These are phyloP conservation scores for Colletotrichum orbiculare DNA, from an alignment of 2,329 filamentous ascomycete species.

Conservation along the genomic window DNA sequence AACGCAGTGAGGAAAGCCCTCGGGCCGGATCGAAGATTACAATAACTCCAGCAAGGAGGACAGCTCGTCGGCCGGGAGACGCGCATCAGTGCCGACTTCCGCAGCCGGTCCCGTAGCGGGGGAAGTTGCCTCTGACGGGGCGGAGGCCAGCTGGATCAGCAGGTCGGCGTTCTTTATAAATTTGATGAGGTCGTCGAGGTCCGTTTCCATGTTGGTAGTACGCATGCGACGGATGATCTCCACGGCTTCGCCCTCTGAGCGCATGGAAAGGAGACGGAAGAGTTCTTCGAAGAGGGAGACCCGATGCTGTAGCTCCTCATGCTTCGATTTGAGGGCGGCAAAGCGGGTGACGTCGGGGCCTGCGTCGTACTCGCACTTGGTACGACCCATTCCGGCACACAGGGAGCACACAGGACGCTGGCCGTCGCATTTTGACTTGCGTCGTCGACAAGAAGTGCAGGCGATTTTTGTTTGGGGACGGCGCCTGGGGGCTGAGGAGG, in stretches of 20 bases:
- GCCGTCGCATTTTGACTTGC: constrained; percentile 37
- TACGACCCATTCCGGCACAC: constrained; percentile 34
- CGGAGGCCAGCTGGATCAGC: constrained; percentile 30
- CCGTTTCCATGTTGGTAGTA: constrained; percentile 26
- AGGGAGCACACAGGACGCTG: constrained; percentile 35
- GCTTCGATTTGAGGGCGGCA: constrained; percentile 33
- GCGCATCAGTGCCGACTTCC: not conserved
- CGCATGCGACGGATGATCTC: constrained; percentile 36
- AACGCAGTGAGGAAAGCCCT: constrained; percentile 1
- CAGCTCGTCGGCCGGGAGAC: constrained; percentile 18
- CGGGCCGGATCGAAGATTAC: constrained; percentile 14
- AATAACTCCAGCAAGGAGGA: constrained; percentile 24
- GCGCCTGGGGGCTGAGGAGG: constrained; percentile 23
- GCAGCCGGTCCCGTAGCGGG: not conserved
- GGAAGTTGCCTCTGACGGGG: constrained; percentile 10
- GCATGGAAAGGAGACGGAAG: constrained; percentile 30
- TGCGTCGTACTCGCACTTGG: constrained; percentile 37
- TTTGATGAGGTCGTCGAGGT: constrained; percentile 31
- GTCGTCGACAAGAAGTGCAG: constrained; percentile 35
- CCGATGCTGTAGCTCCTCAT: constrained; percentile 34
- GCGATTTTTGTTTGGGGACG: constrained; percentile 37
- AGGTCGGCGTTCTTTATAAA: constrained; percentile 38
- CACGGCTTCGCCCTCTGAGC: constrained; percentile 35
- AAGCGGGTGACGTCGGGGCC: constrained; percentile 36
- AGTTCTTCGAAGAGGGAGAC: constrained; percentile 33